Conservation (phyloP, 345 rosid species). For the Laguncularia racemosa region DNA sequence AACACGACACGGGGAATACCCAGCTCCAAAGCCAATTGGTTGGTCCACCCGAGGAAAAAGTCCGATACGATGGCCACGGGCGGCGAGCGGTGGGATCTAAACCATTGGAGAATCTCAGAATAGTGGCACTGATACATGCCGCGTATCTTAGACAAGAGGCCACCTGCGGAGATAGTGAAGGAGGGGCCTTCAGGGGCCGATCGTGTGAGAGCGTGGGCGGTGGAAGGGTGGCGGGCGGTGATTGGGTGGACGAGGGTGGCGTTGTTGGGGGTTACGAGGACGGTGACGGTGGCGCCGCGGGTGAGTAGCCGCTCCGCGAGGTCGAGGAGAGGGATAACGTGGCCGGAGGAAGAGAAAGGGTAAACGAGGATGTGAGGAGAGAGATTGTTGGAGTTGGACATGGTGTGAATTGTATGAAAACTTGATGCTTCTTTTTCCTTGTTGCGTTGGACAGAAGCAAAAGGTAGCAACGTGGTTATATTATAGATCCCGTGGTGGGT, state of each 20-base stretch:
- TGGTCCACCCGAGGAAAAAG: slow-evolving; percentile 69
- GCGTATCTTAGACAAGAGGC: slow-evolving; percentile 10
- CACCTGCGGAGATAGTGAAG: neutral
- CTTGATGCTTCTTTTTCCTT: neutral
- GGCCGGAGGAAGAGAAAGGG: slow-evolving; percentile 56
- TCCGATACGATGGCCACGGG: slow-evolving; percentile 56
- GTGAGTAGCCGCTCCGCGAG: slow-evolving; percentile 37
- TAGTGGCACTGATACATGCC: slow-evolving; percentile 30
- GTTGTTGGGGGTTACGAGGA: slow-evolving; percentile 31
- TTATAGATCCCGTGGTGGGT: no score
- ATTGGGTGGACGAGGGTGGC: slow-evolving; percentile 32
- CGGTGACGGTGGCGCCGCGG: slow-evolving; percentile 41
- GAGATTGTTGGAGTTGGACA: neutral
- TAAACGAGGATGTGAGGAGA: slow-evolving; percentile 41
- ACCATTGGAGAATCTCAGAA: slow-evolving; percentile 34
- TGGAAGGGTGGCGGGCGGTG: slow-evolving; percentile 19
- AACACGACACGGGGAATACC: slow-evolving; percentile 41
- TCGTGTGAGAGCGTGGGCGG: slow-evolving; percentile 23
- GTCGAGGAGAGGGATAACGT: slow-evolving; percentile 63
- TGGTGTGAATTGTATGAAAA: slow-evolving; percentile 4
- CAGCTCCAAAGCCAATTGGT: slow-evolving; percentile 31
- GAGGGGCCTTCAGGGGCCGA: slow-evolving; percentile 9
- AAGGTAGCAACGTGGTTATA: no score
- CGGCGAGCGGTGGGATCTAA: slow-evolving; percentile 31
- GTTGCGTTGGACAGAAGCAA: slow-evolving; percentile 14